Conservation (phyloP, 2,329 filamentous ascomycete species). For the Paecilomyces sp. region DNA sequence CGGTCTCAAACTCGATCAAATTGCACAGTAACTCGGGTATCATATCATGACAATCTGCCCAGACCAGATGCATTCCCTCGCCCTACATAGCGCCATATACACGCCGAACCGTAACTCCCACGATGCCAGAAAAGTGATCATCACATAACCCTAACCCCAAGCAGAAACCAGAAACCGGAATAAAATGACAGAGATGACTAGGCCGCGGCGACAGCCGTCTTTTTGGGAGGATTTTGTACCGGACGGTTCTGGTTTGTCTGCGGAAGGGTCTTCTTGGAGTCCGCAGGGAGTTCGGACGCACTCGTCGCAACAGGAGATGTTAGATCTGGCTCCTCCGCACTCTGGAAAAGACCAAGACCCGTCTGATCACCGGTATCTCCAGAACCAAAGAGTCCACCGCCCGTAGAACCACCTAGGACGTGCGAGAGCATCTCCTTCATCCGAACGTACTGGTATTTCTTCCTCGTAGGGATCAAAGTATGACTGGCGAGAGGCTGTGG, state of each 20-base stretch:
- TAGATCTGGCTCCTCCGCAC: conserved; percentile 18
- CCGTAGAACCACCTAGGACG: conserved; percentile 46
- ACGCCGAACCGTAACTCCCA: background rate
- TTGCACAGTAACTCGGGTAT: conserved; percentile 16
- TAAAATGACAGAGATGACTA: conserved; percentile 3
- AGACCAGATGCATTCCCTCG: background rate
- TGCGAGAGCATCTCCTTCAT: conserved; percentile 58
- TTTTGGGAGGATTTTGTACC: conserved; percentile 11
- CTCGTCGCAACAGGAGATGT: conserved; percentile 16
- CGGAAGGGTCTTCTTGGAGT: conserved; percentile 13
- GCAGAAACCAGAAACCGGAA: background rate
- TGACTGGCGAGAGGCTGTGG: conserved; percentile 71
- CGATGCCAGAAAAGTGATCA: background rate
- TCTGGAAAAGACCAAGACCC: conserved; percentile 27
- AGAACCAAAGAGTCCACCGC: conserved; percentile 39
- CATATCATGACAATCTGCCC: conserved; percentile 20
- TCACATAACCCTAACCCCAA: background rate
- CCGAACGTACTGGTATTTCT: conserved; percentile 55
- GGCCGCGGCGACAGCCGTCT: conserved; percentile 12
- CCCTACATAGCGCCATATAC: background rate
- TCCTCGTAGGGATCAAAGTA: conserved; percentile 40
- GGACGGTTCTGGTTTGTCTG: conserved; percentile 4
- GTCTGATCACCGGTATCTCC: conserved; percentile 21
- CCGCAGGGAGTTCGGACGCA: conserved; percentile 15
- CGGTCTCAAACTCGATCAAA: background rate